phyloP scores from a whole-genome alignment of 495 filamentous ascomycete species.

The Opeltia flavorubescens region DNA sequence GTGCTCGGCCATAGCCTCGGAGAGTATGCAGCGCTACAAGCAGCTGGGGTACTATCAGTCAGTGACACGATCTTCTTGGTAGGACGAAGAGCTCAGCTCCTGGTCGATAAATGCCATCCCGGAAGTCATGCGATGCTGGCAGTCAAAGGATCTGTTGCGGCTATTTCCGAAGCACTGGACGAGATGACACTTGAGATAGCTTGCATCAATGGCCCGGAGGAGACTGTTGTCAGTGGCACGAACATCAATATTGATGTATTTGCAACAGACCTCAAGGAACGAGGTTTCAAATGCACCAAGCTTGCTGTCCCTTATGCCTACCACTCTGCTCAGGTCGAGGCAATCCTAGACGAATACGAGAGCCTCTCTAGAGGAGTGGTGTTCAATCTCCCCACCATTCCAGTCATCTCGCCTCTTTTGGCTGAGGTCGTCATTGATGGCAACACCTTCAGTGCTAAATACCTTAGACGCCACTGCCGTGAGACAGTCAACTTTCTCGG shows the following conservation, averaged over 20 bases:
- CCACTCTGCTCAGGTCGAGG: conserved; percentile 54
- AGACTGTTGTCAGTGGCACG: conserved; percentile 36
- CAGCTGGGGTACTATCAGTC: conserved; percentile 61
- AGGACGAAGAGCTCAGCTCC: conserved; percentile 59
- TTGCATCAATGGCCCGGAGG: conserved; percentile 36
- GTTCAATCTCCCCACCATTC: conserved; percentile 27
- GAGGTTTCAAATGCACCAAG: conserved; percentile 38
- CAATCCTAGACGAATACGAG: conserved; percentile 48
- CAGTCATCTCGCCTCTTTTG: conserved; percentile 44
- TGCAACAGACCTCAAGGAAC: conserved; percentile 34
- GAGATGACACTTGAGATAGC: conserved; percentile 26
- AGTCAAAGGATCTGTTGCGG: conserved; percentile 4
- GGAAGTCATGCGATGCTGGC: conserved; percentile 50
- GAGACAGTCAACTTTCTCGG: conserved; percentile 20
- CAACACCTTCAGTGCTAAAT: conserved; percentile 17
- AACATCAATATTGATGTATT: conserved; percentile 35
- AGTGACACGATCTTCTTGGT: conserved; percentile 63
- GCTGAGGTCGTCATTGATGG: conserved; percentile 27
- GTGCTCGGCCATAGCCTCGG: conserved; percentile 71
- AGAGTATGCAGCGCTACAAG: conserved; percentile 68
- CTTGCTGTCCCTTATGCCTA: conserved; percentile 55
- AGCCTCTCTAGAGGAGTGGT: conserved; percentile 26
- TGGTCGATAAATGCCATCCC: conserved; percentile 50
- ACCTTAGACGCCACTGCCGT: conserved; percentile 18
- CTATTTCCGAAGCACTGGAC: conserved; percentile 22